Evolutionary conservation across 345 rosid species (phyloP), one percentile per base, ranked within the genome.

Genomic region (Heritiera littoralis): DNA sequence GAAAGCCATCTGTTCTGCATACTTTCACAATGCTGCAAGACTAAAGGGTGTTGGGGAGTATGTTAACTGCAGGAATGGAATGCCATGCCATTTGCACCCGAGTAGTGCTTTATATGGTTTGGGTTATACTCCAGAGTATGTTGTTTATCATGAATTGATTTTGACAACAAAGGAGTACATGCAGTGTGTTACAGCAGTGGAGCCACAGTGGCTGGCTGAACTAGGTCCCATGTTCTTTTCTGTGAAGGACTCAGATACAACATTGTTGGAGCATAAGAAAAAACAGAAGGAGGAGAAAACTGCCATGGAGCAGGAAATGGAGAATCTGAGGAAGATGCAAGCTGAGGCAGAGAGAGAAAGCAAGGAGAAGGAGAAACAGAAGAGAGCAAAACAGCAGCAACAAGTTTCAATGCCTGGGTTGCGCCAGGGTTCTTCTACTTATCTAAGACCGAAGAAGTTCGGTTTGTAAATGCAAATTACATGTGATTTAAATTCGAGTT

Each of bases 261-360:
- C 98, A 1, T 84, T 94, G 92, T 73, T 91, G 84, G 99, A 92
- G 86, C 99, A 94, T 81, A 96, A 92, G 84, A 94, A 89, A 78
- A 96, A 83, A 80, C 96, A 96, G 84, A 94, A 94, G 85, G 92
- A 91, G 80, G 95, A 89, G 67, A 96, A 94, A 83, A 87, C 97
- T 1, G 97, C 97, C 0, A 94, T 94, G 99, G 99, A 94, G 82
- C 95, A 90, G 89, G 98, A 94, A 77, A 91, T 92, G 98, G 99
- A 94, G 76, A 90, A 85, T 77, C 75, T 92, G 88, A 90, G 98
- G 84, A 94, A 86, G 84, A 86, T 65, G 66, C 97, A 94, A 79
- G 98, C 88, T 3, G 93, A 87, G 82, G 83, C 64, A 3, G 92
- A 94, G 83, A 81, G 48, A 74, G 81, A 81, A 75, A 84, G 72